phyloP scores from a whole-genome alignment of 1,284 basidiomycete genomes.

The Tylopilus orsonianus region DNA sequence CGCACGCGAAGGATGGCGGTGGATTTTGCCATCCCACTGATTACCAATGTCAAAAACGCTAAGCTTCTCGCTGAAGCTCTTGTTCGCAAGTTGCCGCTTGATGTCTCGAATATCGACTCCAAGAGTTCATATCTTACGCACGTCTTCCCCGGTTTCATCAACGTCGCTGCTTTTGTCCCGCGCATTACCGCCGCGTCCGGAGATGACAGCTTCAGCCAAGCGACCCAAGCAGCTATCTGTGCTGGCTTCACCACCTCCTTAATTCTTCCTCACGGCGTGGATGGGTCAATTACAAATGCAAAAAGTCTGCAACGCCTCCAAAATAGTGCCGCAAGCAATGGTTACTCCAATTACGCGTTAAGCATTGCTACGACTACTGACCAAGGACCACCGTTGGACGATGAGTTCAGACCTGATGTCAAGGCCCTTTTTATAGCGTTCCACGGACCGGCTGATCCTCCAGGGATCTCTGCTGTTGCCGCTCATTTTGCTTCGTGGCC shows the following conservation, averaged over 20 bases:
- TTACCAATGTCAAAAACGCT: slow-evolving; percentile 99
- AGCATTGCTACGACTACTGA: slow-evolving; percentile 72
- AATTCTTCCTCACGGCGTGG: slow-evolving; percentile 71
- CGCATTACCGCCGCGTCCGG: slow-evolving; percentile 54
- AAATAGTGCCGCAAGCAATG: slow-evolving; percentile 57
- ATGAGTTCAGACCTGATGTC: slow-evolving; percentile 75
- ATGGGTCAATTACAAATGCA: slow-evolving; percentile 65
- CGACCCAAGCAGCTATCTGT: slow-evolving; percentile 79
- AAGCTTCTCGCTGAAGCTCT: slow-evolving; percentile 96
- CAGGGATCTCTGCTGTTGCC: slow-evolving; percentile 67
- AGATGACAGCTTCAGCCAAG: slow-evolving; percentile 65
- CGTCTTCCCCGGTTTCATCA: slow-evolving; percentile 91
- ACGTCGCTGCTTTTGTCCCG: slow-evolving; percentile 89
- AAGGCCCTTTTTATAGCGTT: slow-evolving; percentile 88
- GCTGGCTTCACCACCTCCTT: slow-evolving; percentile 87
- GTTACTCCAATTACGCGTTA: slow-evolving; percentile 87
- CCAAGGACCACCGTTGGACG: slow-evolving; percentile 69
- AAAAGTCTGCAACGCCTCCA: slow-evolving; percentile 69
- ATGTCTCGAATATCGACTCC: slow-evolving; percentile 90
- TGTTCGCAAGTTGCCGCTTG: slow-evolving; percentile 83
- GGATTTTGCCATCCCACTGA: slow-evolving; percentile 95
- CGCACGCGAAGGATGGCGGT: slow-evolving; percentile 98
- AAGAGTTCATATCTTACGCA: slow-evolving; percentile 93
- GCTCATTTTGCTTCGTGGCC: slow-evolving; percentile 93
- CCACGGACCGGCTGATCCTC: slow-evolving; percentile 48